Percentiles rank a stretch among this genome's conserved stretches.
phyloP scores from a whole-genome alignment of 2,329 filamentous ascomycete species.

The Aschersonia sp. region DNA sequence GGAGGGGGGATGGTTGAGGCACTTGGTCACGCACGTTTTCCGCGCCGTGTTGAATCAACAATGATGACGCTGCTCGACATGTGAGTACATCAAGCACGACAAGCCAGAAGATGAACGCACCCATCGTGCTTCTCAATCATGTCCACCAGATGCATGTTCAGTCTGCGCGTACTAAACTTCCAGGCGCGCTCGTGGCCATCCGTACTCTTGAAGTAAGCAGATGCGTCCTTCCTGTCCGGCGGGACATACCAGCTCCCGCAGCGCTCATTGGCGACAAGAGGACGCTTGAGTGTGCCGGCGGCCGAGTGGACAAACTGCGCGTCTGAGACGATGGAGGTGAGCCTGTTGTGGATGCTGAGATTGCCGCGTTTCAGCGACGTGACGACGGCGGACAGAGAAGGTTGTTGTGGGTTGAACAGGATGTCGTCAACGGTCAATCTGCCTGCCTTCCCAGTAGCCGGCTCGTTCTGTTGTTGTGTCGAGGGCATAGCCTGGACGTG shows the following conservation, averaged over 20 bases:
- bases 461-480: too few species aligned
- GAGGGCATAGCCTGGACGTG: too few species aligned
- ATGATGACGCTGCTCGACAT: slow-evolving; percentile 49
- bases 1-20: background rate
- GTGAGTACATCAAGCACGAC: background rate
- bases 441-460: too few species aligned
- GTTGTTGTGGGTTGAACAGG: slow-evolving; percentile 14
- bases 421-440: background rate
- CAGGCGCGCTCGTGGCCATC: slow-evolving; percentile 87
- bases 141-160: slow-evolving; percentile 72
- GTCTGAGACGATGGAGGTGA: slow-evolving; percentile 65
- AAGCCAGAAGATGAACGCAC: slow-evolving; percentile 22
- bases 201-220: slow-evolving; percentile 94
- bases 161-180: slow-evolving; percentile 70
- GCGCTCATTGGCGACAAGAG: slow-evolving; percentile 81
- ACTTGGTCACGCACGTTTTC: slow-evolving; percentile 50
- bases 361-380: slow-evolving; percentile 61
- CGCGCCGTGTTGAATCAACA: slow-evolving; percentile 83
- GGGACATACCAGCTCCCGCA: slow-evolving; percentile 93
- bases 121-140: slow-evolving; percentile 54
- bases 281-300: slow-evolving; percentile 40
- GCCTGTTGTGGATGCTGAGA: slow-evolving; percentile 66
- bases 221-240: slow-evolving; percentile 48
- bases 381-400: slow-evolving; percentile 56
- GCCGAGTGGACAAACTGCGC: slow-evolving; percentile 58